These are phyloP conservation scores for Chaetomium sp. DNA, from an alignment of 2,329 filamentous ascomycete species.

Conservation along the genomic window DNA sequence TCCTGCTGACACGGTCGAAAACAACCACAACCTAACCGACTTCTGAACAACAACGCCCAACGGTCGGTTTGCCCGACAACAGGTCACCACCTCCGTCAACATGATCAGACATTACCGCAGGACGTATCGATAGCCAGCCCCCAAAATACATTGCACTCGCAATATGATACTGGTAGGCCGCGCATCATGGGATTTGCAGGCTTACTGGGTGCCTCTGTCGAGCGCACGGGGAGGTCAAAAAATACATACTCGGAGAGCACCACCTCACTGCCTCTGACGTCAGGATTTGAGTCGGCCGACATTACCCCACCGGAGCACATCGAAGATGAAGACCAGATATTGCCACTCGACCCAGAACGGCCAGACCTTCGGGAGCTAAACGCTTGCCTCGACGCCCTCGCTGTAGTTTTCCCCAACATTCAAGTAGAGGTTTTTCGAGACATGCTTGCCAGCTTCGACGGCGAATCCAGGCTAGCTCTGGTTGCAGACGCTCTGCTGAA, in stretches of 20 bases:
- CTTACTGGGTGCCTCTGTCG: conserved; percentile 49
- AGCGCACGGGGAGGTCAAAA: conserved; percentile 34
- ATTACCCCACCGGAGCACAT: conserved; percentile 48
- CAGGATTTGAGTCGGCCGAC: neutral
- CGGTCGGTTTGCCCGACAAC: neutral
- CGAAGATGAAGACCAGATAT: conserved; percentile 58
- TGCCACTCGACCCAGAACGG: conserved; percentile 51
- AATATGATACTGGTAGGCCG: conserved; percentile 17
- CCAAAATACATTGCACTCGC: neutral
- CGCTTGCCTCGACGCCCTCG: conserved; percentile 66
- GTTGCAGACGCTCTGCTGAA: conserved; percentile 78
- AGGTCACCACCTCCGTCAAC: conserved; percentile 6
- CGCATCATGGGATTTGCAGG: conserved; percentile 53
- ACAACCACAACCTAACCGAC: neutral
- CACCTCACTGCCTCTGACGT: conserved; percentile 39
- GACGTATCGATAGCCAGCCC: conserved; percentile 10
- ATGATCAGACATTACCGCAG: neutral
- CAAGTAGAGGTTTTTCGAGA: conserved; percentile 81
- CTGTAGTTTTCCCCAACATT: conserved; percentile 76
- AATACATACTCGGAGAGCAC: conserved; percentile 31
- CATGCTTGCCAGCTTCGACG: conserved; percentile 73
- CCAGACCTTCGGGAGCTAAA: conserved; percentile 71
- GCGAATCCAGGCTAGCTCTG: conserved; percentile 74
- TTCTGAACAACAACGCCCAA: neutral
- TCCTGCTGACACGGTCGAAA: too few species aligned